Percentiles rank a stretch among this genome's conserved stretches.
Evolutionary conservation across 495 filamentous ascomycete genomes (phyloP).

Genomic region (Podospora tetraspora): DNA sequence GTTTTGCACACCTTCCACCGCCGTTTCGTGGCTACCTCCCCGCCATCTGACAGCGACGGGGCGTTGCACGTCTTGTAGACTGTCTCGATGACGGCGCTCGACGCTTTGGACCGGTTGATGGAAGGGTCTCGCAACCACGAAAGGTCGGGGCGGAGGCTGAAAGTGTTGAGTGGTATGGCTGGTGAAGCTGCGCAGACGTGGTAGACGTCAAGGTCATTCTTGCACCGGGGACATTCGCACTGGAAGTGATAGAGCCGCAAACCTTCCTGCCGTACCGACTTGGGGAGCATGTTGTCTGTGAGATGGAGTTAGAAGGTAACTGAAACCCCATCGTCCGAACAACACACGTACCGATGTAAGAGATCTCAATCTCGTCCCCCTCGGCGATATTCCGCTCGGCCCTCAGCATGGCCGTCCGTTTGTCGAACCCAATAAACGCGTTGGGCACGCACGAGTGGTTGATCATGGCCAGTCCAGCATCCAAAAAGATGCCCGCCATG

Average conservation of each 20-base stretch:
- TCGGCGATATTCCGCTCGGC: constrained; percentile 36
- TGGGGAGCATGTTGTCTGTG: constrained; percentile 33
- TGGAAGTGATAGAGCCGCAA: constrained; percentile 40
- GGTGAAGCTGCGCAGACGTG: constrained; percentile 36
- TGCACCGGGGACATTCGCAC: constrained; percentile 40
- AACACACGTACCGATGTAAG: constrained; percentile 42
- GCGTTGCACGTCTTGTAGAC: constrained; percentile 23
- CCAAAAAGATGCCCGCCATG: constrained; percentile 38
- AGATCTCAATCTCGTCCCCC: constrained; percentile 47
- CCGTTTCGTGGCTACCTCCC: constrained; percentile 15
- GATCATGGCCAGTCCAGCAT: constrained; percentile 42
- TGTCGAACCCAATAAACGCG: constrained; percentile 43
- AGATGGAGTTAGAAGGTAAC: constrained; percentile 1
- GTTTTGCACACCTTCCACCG: constrained; percentile 35
- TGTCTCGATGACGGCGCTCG: constrained; percentile 18
- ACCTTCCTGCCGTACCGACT: constrained; percentile 26
- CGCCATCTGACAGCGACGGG: background rate
- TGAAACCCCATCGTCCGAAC: background rate
- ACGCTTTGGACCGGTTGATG: constrained; percentile 22
- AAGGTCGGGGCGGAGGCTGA: constrained; percentile 27
- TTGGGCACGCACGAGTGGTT: constrained; percentile 54
- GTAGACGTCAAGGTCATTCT: constrained; percentile 41
- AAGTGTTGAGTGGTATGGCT: constrained; percentile 32
- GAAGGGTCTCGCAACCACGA: constrained; percentile 17
- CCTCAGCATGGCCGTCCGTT: constrained; percentile 37